Conservation (phyloP, 2,329 filamentous ascomycete species). For the Exophiala xenobiotica region DNA sequence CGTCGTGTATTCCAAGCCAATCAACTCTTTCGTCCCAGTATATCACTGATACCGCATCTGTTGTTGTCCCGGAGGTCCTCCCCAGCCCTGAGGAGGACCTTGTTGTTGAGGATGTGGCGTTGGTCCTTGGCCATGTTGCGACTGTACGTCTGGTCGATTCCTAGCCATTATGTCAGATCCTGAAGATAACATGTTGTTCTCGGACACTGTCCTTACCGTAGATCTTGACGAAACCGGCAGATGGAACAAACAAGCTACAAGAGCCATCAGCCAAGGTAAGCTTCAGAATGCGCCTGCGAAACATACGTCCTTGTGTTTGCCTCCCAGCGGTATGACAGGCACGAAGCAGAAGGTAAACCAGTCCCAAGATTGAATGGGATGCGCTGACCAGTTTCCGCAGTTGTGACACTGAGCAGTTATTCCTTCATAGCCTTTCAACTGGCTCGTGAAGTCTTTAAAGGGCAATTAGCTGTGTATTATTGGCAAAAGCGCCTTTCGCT, state of each 20-base stretch:
- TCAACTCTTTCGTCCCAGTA: too few species aligned
- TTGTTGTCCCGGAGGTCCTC: constrained; percentile 80
- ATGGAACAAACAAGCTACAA: constrained; percentile 28
- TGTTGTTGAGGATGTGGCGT: constrained; percentile 17
- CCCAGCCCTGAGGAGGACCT: constrained; percentile 73
- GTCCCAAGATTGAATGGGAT: constrained; percentile 46
- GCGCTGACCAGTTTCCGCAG: constrained; percentile 47
- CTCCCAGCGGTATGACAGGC: constrained; percentile 36
- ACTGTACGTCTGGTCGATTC: constrained; percentile 29
- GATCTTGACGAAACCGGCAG: constrained; percentile 30
- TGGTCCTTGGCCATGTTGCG: constrained; percentile 23
- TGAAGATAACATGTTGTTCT: neutral
- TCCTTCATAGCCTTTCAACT: constrained; percentile 47
- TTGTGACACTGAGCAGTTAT: constrained; percentile 49
- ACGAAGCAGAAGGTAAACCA: constrained; percentile 49
- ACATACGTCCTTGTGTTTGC: constrained; percentile 34
- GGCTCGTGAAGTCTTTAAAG: constrained; percentile 46
- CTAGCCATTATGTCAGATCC: constrained; percentile 4
- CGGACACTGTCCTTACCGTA: constrained; percentile 12
- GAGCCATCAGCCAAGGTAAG: constrained; percentile 4
- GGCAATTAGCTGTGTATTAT: constrained; percentile 12
- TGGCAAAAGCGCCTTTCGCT: too few species aligned
- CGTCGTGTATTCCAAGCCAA: too few species aligned
- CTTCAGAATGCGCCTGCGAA: neutral
- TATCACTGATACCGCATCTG: constrained; percentile 19